A percentile compares a stretch with the other conserved stretches of the same genome.
Conservation (phyloP, 805 yeast species). For the Pichia nanzhaoensis region DNA sequence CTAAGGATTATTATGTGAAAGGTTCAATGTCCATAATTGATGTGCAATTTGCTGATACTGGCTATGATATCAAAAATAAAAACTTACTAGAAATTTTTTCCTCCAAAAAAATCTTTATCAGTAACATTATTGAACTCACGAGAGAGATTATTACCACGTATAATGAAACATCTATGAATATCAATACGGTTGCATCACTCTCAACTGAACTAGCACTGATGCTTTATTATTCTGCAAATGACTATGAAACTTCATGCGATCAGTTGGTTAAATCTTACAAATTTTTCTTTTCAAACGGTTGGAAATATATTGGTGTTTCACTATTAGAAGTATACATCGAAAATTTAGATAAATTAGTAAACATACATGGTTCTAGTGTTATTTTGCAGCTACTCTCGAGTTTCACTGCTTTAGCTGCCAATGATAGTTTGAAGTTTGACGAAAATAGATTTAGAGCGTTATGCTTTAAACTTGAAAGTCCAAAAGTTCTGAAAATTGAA, state of each 20-base stretch:
- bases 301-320: slow-evolving; percentile 66
- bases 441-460: slow-evolving; percentile 1
- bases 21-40: slow-evolving; percentile 24
- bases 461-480: background rate
- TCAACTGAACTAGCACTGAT: slow-evolving; percentile 75
- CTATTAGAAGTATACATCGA: slow-evolving; percentile 61
- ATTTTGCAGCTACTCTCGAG: slow-evolving; percentile 31
- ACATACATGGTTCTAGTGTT: slow-evolving; percentile 16
- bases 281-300: slow-evolving; percentile 60
- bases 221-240: slow-evolving; percentile 37
- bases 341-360: slow-evolving; percentile 46
- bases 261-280: slow-evolving; percentile 64
- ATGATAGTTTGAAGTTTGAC: slow-evolving; percentile 17
- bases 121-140: slow-evolving; percentile 46
- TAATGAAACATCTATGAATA: slow-evolving; percentile 41
- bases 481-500: slow-evolving; percentile 2
- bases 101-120: slow-evolving; percentile 31
- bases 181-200: slow-evolving; percentile 63
- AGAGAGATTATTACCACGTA: slow-evolving; percentile 49
- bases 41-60: background rate
- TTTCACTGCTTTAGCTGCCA: slow-evolving; percentile 30
- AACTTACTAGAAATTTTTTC: slow-evolving; percentile 24
- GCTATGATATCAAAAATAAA: slow-evolving; percentile 14
- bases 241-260: slow-evolving; percentile 54
- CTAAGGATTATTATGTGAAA: slow-evolving; percentile 25